A percentile compares a stretch with the other conserved stretches of the same genome.
phyloP scores from a whole-genome alignment of 345 rosid genomes.

The Chamaenerion angustifolium region DNA sequence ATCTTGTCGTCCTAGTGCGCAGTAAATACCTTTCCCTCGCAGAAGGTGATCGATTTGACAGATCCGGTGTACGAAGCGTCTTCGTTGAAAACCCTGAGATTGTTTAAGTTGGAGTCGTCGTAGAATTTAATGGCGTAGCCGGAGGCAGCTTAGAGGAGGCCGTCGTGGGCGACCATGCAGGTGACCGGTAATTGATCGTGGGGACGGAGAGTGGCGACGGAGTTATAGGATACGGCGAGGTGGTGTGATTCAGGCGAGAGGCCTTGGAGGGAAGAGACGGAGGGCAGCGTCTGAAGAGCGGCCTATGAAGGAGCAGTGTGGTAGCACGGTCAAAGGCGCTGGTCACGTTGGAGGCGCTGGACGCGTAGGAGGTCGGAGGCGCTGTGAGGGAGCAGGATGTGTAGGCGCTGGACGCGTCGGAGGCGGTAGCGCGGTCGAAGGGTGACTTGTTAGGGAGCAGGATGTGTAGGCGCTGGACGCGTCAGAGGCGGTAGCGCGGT shows the following conservation, averaged over 20 bases:
- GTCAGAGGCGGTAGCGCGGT: too few relatives aligned
- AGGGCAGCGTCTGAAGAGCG: slow-evolving; percentile 48
- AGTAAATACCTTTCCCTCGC: slow-evolving; percentile 36
- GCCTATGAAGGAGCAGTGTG: slow-evolving; percentile 16
- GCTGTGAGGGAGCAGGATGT: too few relatives aligned
- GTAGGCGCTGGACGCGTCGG: too few relatives aligned
- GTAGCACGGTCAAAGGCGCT: slow-evolving; percentile 7
- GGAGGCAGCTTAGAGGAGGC: slow-evolving; percentile 51
- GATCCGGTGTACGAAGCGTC: slow-evolving; percentile 48
- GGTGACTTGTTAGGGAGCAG: too few relatives aligned
- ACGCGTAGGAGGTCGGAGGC: too few relatives aligned
- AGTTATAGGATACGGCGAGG: slow-evolving; percentile 27
- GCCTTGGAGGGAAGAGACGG: slow-evolving; percentile 58
- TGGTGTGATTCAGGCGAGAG: slow-evolving; percentile 23
- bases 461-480: too few relatives aligned
- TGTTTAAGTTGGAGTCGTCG: slow-evolving; percentile 29
- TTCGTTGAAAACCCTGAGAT: slow-evolving; percentile 30
- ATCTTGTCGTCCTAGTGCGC: slow-evolving; percentile 80
- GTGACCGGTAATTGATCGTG: slow-evolving; percentile 32
- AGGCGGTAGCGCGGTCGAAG: too few relatives aligned
- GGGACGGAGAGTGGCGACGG: slow-evolving; percentile 28
- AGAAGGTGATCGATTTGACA: slow-evolving; percentile 45
- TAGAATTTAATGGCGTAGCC: slow-evolving; percentile 54
- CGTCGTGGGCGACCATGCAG: slow-evolving; percentile 40
- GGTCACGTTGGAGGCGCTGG: too few relatives aligned